Evolutionary conservation across 169 alveolate genomes (phyloP), one percentile per base, ranked within the genome.

Genomic region (Babesia sp.): DNA sequence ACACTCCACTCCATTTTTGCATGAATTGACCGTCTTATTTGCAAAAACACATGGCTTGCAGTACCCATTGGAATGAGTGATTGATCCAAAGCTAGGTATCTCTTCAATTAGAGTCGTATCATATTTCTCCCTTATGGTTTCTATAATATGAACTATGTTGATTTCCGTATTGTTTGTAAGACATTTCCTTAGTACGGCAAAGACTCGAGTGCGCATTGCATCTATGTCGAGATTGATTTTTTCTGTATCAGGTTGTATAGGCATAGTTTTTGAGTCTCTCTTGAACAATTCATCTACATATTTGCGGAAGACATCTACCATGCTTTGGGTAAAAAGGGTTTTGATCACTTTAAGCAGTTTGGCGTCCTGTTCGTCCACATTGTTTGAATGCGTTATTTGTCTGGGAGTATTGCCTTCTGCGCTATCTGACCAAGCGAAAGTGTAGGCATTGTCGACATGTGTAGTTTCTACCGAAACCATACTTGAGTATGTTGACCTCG

Each of bases 31-130:
- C 33, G 79, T 58, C 84, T 87, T 87, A 50, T 87, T 87, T 3
- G 91, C 93, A 46, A 87, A 87, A 16, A 87, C 93, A 33, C 93
- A 87, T 18, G 93, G 93, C 77, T 87, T 87, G 63, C 93, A 87
- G 59, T 80, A 85, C 3, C 93, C 93, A 36, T 81, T 48, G 20
- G 69, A 28, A 60, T 87, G 93, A 37, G 85, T 68, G 7, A 85
- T 33, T n/a, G 93, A 87, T 29, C 93, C 93, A 24, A 81, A 20
- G 33, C 89, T 81, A 14, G 89, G 89, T 5, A 71, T 29, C 2
- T 56, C 57, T 28, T 50, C 69, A 2, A 26, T 24, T n/a, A 42
- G 61, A 9, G 34, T 63, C 20, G 67, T 64, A 36, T 39, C 54
- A 74, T 71, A 81, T 34, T 66, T 46, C 42, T 81, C 84, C 42